These are phyloP conservation scores for Candida qinlingensis DNA, from an alignment of 805 yeast species.

Conservation along the genomic window DNA sequence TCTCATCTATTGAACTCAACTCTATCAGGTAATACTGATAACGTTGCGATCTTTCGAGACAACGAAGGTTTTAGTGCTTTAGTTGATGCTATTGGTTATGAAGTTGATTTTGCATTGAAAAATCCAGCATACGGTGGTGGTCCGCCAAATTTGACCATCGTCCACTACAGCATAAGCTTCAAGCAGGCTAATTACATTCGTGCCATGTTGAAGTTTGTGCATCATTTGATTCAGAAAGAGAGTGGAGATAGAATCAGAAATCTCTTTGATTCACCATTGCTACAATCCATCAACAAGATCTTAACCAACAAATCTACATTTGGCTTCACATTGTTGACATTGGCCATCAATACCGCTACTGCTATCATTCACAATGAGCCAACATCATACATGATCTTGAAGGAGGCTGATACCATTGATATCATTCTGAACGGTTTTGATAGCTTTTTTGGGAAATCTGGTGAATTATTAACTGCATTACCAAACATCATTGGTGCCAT, in stretches of 20 bases:
- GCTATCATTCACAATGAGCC: constrained; percentile 85
- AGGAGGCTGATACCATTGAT: constrained; percentile 72
- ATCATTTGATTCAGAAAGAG: constrained; percentile 62
- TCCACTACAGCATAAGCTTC: constrained; percentile 47
- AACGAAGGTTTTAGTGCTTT: constrained; percentile 60
- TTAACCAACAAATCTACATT: constrained; percentile 51
- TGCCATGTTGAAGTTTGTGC: constrained; percentile 56
- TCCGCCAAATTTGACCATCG: constrained; percentile 46
- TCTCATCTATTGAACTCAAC: constrained; percentile 42
- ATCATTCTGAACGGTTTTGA: constrained; percentile 55
- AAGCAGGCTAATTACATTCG: constrained; percentile 57
- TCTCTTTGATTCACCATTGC: constrained; percentile 77
- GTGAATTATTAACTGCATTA: constrained; percentile 52
- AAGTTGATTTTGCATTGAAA: constrained; percentile 57
- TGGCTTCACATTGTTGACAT: constrained; percentile 60
- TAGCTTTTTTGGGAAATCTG: constrained; percentile 49
- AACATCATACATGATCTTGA: constrained; percentile 74
- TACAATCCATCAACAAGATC: constrained; percentile 54
- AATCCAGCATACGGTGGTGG: constrained; percentile 57
- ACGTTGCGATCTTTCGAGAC: constrained; percentile 58
- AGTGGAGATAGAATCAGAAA: constrained; percentile 82
- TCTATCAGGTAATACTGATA: constrained; percentile 37
- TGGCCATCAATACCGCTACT: constrained; percentile 58
- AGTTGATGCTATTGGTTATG: constrained; percentile 55
- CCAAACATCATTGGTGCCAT: constrained; percentile 81